Conservation (phyloP, 371 early-diverging fungal genomes). For the Vairimorpha ceranae region DNA sequence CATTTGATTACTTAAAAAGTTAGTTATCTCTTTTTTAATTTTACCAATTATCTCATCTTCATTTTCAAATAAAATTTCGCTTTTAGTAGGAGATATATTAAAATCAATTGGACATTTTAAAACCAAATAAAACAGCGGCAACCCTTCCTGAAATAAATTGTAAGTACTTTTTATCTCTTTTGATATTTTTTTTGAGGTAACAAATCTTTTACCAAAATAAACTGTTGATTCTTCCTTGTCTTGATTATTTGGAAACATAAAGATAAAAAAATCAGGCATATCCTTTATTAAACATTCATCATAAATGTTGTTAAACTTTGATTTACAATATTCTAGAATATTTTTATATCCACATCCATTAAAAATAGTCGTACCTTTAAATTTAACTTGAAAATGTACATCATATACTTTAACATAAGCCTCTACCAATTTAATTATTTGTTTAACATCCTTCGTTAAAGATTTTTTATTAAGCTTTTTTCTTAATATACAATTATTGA, state of each 20-base stretch:
- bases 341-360: not conserved
- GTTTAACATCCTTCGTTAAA: slow-evolving; percentile 70
- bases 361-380: slow-evolving; percentile 36
- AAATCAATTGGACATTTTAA: slow-evolving; percentile 41
- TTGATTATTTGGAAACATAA: slow-evolving; percentile 24
- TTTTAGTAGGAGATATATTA: slow-evolving; percentile 50
- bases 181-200: slow-evolving; percentile 18
- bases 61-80: slow-evolving; percentile 37
- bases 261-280: slow-evolving; percentile 17
- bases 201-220: slow-evolving; percentile 29
- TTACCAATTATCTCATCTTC: slow-evolving; percentile 27
- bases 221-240: slow-evolving; percentile 11
- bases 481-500: slow-evolving; percentile 79
- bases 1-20: slow-evolving; percentile 3
- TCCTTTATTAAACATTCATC: not conserved
- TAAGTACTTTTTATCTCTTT: slow-evolving; percentile 30
- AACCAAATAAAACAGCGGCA: slow-evolving; percentile 43
- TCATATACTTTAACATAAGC: slow-evolving; percentile 65
- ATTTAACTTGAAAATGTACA: slow-evolving; percentile 37
- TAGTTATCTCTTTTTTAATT: slow-evolving; percentile 25
- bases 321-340: slow-evolving; percentile 22
- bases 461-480: slow-evolving; percentile 68
- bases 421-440: slow-evolving; percentile 72
- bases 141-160: slow-evolving; percentile 8
- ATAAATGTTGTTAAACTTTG: slow-evolving; percentile 7